Conservation (phyloP, 2,329 filamentous ascomycete genomes). For the Colletotrichum tofieldiae region DNA sequence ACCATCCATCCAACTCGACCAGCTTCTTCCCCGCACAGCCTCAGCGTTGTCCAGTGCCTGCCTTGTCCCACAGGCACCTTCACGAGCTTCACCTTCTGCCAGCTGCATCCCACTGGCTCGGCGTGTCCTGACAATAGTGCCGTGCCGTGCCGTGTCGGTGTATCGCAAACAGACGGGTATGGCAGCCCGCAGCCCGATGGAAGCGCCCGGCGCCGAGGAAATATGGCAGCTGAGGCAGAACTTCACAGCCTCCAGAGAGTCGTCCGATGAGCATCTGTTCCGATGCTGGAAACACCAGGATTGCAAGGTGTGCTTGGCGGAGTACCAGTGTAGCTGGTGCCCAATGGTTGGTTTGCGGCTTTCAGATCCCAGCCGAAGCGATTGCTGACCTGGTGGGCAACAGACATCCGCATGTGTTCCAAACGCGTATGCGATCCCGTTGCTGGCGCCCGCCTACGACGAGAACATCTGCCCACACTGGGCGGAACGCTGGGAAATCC, state of each 20-base stretch:
- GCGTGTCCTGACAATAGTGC: background rate
- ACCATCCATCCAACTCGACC: background rate
- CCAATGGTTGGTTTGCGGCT: conserved; percentile 60
- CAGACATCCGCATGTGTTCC: conserved; percentile 71
- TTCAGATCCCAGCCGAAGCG: conserved; percentile 2
- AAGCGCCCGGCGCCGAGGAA: conserved; percentile 3
- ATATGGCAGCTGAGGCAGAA: conserved; percentile 45
- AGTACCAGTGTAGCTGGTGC: conserved; percentile 66
- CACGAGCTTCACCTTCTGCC: conserved; percentile 5
- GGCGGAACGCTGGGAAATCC: conserved; percentile 58
- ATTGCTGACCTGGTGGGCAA: conserved; percentile 8
- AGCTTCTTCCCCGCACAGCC: conserved; percentile 21
- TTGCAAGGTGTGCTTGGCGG: conserved; percentile 62
- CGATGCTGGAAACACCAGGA: conserved; percentile 68
- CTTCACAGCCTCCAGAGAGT: conserved; percentile 48
- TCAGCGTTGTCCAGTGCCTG: conserved; percentile 4
- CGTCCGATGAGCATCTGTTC: conserved; percentile 58
- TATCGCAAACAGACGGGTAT: background rate
- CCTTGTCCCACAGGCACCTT: background rate
- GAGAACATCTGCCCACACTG: conserved; percentile 69
- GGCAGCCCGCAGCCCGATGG: background rate
- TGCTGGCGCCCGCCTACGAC: conserved; percentile 67
- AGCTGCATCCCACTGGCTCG: background rate
- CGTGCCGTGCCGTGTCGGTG: background rate
- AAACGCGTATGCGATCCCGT: conserved; percentile 60